Evolutionary conservation across 2,329 filamentous ascomycete species (phyloP), one percentile per base, ranked within the genome.

Genomic region (Lachnellula suecica): DNA sequence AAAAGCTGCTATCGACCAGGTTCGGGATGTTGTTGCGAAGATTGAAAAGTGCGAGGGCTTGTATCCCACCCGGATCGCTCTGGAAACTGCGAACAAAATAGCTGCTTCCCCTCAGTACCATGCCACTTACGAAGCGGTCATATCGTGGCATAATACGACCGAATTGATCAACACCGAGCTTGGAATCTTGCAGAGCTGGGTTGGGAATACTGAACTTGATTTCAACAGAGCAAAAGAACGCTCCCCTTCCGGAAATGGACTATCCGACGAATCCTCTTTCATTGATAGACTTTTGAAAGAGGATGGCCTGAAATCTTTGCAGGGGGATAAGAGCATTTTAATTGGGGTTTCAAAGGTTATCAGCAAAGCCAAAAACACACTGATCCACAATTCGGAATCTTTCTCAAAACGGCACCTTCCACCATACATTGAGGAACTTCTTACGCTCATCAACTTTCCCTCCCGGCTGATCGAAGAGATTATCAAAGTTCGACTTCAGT

Each of bases 81-180:
- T 99, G 55, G 83, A 88, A 57, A 71, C 77, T 2, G 88, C 87
- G 20, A 88, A 97, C 68, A 88, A 90, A 22, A 75, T 87, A 37
- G 89, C 90, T 47, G 85, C 83, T 24, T 95, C 91, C 1, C 78
- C 83, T 25, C 81, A 85, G 25, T 99, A 92, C 72, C 79, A 82
- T 56, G 87, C 92, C 56, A 91, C 91, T 24, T 94, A 88, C 65
- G 89, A 96, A 67, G 88, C 93, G 44, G 87, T 99, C 59, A 84
- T 96, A 56, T 87, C 93, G 3, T 99, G 94, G 94, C 88, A 96
- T 76, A 99, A 97, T 71, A 97, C 92, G 47, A 97, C 92, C 27
- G 86, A 93, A 67, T 84, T 96, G 66, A 97, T 99, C 77, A 96
- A 95, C 69, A 96, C 90, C 2, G 90, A 99, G 70, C 81, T 99